Evolutionary conservation across 192 early-diverging fungal species (phyloP), one percentile per base, ranked within the genome.

Genomic region (Linnemannia schmuckeri): DNA sequence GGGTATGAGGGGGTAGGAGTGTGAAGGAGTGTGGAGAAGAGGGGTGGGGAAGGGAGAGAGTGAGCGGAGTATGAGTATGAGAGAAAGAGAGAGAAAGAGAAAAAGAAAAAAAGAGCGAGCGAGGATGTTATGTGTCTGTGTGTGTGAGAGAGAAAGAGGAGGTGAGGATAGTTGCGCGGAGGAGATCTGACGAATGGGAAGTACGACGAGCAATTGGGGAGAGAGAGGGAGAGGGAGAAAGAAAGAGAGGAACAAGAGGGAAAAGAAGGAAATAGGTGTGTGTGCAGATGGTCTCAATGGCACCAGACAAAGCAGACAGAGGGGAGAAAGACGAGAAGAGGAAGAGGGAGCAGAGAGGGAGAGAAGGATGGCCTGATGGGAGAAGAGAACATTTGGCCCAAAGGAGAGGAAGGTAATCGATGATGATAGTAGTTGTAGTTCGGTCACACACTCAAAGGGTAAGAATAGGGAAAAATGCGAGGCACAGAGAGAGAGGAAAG

Each of bases 161-260:
- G 41, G 70, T 72, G 37, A 72, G 70, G 70, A 72, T 38, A 72
- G 61, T 30, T 66, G 61, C 61, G 3, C 13, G 61, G 61, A 15
- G 13, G 55, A 9, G 61, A 33, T 33, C 30, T 33, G 61, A 66
- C 61, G 61, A 66, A 66, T 66, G 33, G 12, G 61, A 66, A 66
- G 1, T 20, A 24, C 1, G 37, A 5, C 18, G 24, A n/a, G 55
- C 55, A 57, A 57, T 52, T 52, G 49, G 49, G 20, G 49, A 57
- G 24, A 8, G 22, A 57, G 55, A 57, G 52, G 2, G 15, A 57
- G 52, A 10, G 55, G 7, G 8, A 57, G 24, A 57, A 24, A 9
- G 24, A 61, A 8, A 61, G 10, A 27, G n/a, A n/a, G 55, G 27
- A 8, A 8, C 6, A 20, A n/a, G 8, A 9, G 24, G 6, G 24